Base-by-base conservation (phyloP, 768 basidiomycete genomes). In the Auriscalpium vulgare region DNA sequence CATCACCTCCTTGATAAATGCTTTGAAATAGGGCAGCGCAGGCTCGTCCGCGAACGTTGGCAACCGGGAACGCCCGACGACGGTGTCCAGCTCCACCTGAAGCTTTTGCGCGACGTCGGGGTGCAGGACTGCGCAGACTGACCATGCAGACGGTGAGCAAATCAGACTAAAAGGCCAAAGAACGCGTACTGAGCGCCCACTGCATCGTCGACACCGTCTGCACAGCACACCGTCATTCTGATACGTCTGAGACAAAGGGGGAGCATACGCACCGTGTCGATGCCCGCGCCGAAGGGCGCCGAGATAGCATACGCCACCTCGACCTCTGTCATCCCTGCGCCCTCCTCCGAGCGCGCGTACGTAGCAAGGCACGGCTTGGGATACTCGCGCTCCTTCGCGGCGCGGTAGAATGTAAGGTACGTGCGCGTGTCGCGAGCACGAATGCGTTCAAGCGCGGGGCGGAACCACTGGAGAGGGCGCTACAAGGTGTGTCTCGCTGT, bases 1-100 rank as follows among this genome's bases (percentile, higher is more conserved):
- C 35, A 51, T 54, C n/a, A 62, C 60, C 37, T 62, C 62, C 34
- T 62, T 62, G 16, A 61, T 59, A 37, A 62, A 49, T 2, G 60
- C 60, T 21, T 11, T 44, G 17, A 59, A 19, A 40, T 55, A 62
- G 4, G 54, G 60, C 19, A 62, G 54, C 13, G 46, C 43, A 19
- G 29, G n/a, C 44, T 59, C 56, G 38, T 62, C 62, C 19, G 55
- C 47, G 50, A 63, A 56, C 14, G 54, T 56, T n/a, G 62, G 57
- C 29, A 62, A 19, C 8, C 60, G 60, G 35, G 47, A 56, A 5
- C 54, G 56, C 29, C 61, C 54, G 14, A 62, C 56, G 29, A 51
- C 56, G 8, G 17, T 48, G 29, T 61, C 57, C 40, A 63, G 44
- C 19, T 63, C 63, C 1, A 49, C 50, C 45, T 64, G 63, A 8